Evolutionary conservation across 495 filamentous ascomycete genomes (phyloP).

Genomic region (Lepraria neglecta): DNA sequence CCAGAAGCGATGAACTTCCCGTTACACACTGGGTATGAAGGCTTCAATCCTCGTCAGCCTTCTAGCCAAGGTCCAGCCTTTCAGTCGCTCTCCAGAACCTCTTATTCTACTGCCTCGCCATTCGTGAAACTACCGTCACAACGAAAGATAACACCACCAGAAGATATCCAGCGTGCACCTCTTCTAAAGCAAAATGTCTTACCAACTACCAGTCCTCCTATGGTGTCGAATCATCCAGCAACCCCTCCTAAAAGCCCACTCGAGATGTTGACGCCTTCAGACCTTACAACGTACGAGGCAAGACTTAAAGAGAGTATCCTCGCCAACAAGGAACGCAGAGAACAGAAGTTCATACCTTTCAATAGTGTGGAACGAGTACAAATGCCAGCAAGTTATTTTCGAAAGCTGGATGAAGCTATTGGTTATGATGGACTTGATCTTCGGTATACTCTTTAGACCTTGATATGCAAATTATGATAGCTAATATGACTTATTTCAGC

Average conservation of each 20-base stretch:
- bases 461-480: constrained; percentile 2
- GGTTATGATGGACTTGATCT: not conserved
- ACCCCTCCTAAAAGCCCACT: no score
- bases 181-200: no score
- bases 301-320: no score
- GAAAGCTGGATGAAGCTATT: not conserved
- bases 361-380: not conserved
- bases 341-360: not conserved
- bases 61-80: no score
- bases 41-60: no score
- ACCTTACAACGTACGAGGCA: no score
- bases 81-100: not conserved
- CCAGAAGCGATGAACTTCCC: not conserved
- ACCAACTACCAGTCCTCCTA: no score
- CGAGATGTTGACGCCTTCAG: no score
- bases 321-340: constrained; percentile 2
- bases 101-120: not conserved
- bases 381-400: constrained; percentile 1
- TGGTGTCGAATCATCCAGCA: no score
- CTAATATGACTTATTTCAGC: not conserved
- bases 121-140: not conserved
- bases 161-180: not conserved
- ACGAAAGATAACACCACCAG: not conserved
- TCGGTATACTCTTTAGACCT: no score
- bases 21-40: not conserved